Percentiles rank a stretch among this genome's conserved stretches.
These are phyloP conservation scores for Penicillium decumbens DNA, from an alignment of 2,329 filamentous ascomycete genomes.

Conservation along the genomic window DNA sequence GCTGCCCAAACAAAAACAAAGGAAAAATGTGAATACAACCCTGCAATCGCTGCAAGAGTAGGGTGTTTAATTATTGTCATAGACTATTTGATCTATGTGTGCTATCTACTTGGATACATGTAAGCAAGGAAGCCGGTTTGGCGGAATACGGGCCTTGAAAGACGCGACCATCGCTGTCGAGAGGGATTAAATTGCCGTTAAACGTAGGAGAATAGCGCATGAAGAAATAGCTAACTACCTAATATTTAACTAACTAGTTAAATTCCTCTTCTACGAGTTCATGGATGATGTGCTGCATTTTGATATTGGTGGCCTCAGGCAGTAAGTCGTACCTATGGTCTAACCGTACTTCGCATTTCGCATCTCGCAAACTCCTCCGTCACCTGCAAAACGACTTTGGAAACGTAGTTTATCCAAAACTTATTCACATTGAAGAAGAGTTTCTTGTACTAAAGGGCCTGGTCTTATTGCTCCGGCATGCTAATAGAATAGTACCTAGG, in stretches of 20 bases:
- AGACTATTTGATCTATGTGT: neutral
- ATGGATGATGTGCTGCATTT: neutral
- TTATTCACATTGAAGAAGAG: neutral
- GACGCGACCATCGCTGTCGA: neutral
- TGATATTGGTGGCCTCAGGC: neutral
- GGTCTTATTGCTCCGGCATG: no score
- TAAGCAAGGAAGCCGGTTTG: neutral
- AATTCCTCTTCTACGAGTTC: neutral
- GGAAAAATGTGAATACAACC: neutral
- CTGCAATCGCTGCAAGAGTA: neutral
- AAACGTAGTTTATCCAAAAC: neutral
- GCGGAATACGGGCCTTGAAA: neutral
- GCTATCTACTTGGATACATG: neutral
- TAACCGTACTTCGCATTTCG: no score
- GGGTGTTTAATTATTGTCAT: neutral
- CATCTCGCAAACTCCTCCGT: neutral
- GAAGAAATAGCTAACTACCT: neutral
- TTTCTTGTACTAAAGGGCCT: no score
- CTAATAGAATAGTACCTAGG: neutral
- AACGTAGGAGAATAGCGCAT: neutral
- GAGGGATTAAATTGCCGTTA: neutral
- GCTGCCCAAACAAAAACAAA: slow-evolving; percentile 16
- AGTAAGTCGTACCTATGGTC: neutral
- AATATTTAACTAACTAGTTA: no score
- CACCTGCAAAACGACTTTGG: neutral